Percentiles rank a stretch among this genome's conserved stretches.
Evolutionary conservation across 768 basidiomycete species (phyloP).

Genomic region (Termitomyces sp.): DNA sequence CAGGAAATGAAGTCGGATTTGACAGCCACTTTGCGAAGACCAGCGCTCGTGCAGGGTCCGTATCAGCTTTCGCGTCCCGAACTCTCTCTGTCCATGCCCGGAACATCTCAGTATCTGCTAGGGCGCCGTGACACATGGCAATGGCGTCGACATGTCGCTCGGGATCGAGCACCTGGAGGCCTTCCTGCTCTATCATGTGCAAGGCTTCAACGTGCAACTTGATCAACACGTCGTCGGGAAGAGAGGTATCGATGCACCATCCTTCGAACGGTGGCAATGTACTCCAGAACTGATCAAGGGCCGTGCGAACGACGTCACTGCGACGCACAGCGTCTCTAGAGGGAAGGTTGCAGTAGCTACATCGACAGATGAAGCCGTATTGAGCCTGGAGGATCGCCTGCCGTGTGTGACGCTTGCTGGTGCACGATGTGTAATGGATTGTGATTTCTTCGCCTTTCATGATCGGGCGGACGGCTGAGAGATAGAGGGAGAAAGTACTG

Average conservation of each 20-base stretch:
- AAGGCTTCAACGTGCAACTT: conserved; percentile 25
- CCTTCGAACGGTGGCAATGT: conserved; percentile 23
- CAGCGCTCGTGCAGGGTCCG: conserved; percentile 15
- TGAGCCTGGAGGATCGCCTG: conserved; percentile 13
- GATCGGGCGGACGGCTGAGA: conserved; percentile 30
- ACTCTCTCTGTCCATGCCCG: conserved; percentile 25
- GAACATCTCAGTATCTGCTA: conserved; percentile 30
- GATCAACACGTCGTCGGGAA: conserved; percentile 23
- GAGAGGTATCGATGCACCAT: conserved; percentile 25
- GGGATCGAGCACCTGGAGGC: conserved; percentile 23
- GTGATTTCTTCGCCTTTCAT: conserved; percentile 30
- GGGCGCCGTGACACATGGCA: conserved; percentile 35
- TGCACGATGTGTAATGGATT: conserved; percentile 25
- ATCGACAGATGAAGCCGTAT: conserved; percentile 29
- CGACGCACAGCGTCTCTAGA: conserved; percentile 6
- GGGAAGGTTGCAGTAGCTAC: conserved; percentile 19
- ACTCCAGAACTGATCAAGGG: conserved; percentile 22
- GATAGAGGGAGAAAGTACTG: conserved; percentile 22
- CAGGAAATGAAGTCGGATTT: conserved; percentile 28
- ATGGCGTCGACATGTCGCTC: conserved; percentile 30
- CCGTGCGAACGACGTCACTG: conserved; percentile 24
- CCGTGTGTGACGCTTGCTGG: conserved; percentile 16
- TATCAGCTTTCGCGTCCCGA: conserved; percentile 17
- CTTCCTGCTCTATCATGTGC: conserved; percentile 24
- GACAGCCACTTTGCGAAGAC: conserved; percentile 28